Percentiles rank a stretch among this genome's conserved stretches.
These are phyloP conservation scores for Auricularia sp. DNA, from an alignment of 768 basidiomycete genomes.

Conservation along the genomic window DNA sequence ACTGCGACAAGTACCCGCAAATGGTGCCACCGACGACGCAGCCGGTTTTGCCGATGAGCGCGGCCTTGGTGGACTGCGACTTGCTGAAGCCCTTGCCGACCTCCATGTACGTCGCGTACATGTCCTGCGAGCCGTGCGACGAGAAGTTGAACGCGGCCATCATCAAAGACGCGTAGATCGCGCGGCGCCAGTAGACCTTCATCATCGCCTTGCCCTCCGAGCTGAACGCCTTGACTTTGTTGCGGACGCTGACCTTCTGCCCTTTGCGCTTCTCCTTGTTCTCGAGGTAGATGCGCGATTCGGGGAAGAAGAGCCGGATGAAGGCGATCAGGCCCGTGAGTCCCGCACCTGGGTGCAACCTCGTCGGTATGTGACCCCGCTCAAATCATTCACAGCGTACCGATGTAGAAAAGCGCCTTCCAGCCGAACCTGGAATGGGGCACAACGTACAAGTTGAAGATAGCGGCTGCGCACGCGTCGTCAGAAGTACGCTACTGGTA, in stretches of 20 bases:
- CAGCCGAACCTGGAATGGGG: not conserved
- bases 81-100: slow-evolving; percentile 16
- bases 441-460: not conserved
- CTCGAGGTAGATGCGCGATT: not conserved
- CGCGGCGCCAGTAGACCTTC: not conserved
- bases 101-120: slow-evolving; percentile 20
- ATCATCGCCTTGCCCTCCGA: not conserved
- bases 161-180: not conserved
- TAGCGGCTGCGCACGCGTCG: too few relatives aligned
- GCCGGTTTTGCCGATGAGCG: slow-evolving; percentile 24
- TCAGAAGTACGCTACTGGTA: too few relatives aligned
- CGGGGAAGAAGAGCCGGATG: not conserved
- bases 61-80: slow-evolving; percentile 18
- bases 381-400: not conserved
- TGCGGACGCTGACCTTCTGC: not conserved
- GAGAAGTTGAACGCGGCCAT: slow-evolving; percentile 22
- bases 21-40: slow-evolving; percentile 21
- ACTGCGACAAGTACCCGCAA: slow-evolving; percentile 23
- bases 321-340: not conserved
- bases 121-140: slow-evolving; percentile 20
- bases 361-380: not conserved
- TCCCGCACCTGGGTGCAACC: not conserved
- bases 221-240: not conserved
- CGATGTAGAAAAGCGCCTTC: slow-evolving; percentile 1
- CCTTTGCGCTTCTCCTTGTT: slow-evolving; percentile 1